These are phyloP conservation scores for Saccharomycopsis fibuligera DNA, from an alignment of 805 yeast genomes.

Conservation along the genomic window DNA sequence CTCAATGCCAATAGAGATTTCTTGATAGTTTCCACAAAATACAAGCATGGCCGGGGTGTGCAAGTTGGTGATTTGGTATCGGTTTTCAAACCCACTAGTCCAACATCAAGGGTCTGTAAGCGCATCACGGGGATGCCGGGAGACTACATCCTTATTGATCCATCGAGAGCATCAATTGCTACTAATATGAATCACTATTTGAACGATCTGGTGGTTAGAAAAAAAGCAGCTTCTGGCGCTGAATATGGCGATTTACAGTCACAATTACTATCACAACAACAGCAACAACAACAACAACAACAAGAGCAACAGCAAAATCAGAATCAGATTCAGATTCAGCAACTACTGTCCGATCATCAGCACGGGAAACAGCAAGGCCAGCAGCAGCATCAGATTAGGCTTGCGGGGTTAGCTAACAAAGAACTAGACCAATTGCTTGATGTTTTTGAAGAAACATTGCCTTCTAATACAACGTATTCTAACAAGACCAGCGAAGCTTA, in stretches of 20 bases:
- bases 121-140: slow-evolving; percentile 96
- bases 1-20: slow-evolving; percentile 67
- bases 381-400: neutral
- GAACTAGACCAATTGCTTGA: neutral
- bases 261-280: neutral
- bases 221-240: neutral
- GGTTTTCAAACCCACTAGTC: slow-evolving; percentile 85
- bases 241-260: neutral
- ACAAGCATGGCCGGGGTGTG: slow-evolving; percentile 58
- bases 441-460: neutral
- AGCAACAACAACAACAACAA: neutral
- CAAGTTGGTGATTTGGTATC: slow-evolving; percentile 83
- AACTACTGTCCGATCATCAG: neutral
- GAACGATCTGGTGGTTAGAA: neutral
- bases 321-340: neutral
- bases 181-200: slow-evolving; percentile 26
- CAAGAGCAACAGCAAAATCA: neutral
- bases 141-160: slow-evolving; percentile 75
- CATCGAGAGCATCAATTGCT: slow-evolving; percentile 49
- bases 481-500: slow-evolving; percentile 24
- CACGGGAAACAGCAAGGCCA: neutral
- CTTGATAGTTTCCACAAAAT: slow-evolving; percentile 66
- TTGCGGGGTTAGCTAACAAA: neutral
- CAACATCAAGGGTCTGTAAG: slow-evolving; percentile 80
- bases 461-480: slow-evolving; percentile 4